These are phyloP conservation scores for Euclidium syriacum DNA, from an alignment of 345 rosid species.

Conservation along the genomic window DNA sequence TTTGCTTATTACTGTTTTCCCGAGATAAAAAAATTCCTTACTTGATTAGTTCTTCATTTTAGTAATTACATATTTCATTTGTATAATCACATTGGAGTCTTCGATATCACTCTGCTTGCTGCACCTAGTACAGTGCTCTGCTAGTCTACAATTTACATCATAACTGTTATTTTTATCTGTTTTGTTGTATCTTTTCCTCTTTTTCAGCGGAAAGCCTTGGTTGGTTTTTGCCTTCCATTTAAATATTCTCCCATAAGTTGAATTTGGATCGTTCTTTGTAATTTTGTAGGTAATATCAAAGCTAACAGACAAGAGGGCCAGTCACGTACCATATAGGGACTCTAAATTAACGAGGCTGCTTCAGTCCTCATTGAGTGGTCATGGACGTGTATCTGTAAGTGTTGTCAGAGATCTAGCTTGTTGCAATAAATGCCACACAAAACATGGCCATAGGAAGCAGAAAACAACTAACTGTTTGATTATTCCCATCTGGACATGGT, in stretches of 20 bases:
- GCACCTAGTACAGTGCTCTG: too few species aligned
- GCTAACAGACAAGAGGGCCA: conserved; percentile 76
- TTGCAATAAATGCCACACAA: conserved; percentile 13
- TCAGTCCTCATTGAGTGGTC: conserved; percentile 95
- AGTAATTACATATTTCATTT: too few species aligned
- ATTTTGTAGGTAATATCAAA: conserved; percentile 81
- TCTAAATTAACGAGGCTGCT: conserved; percentile 96
- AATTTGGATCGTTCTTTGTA: conserved; percentile 3
- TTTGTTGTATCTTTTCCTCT: too few species aligned
- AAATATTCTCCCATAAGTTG: not conserved
- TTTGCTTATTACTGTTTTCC: conserved; percentile 15
- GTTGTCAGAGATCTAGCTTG: conserved; percentile 8
- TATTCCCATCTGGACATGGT: conserved; percentile 33
- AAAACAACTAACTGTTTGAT: conserved; percentile 9
- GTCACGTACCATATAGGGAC: conserved; percentile 93
- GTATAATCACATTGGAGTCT: too few species aligned
- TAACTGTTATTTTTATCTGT: not conserved
- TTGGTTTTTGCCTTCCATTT: not conserved
- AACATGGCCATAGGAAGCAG: not conserved
- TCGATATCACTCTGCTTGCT: too few species aligned
- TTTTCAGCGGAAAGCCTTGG: conserved; percentile 5
- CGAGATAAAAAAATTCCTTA: too few species aligned
- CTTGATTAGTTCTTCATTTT: too few species aligned
- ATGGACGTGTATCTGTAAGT: conserved; percentile 97
- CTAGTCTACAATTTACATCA: not conserved